phyloP scores from a whole-genome alignment of 2,329 filamentous ascomycete species.

The Trichophyton rubrum region DNA sequence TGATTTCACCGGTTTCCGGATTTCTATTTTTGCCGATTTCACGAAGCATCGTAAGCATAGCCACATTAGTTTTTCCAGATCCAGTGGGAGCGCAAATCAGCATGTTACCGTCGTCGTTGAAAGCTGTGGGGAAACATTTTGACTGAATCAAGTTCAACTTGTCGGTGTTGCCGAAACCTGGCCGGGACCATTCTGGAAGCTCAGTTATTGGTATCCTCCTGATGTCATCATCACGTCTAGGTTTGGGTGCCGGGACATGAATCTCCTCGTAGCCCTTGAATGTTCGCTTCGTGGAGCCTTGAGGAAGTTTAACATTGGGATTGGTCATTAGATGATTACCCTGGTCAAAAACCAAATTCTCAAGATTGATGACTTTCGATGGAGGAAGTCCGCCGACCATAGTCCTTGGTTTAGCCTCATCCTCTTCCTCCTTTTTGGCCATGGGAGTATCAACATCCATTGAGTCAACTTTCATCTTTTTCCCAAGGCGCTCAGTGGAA shows the following conservation, averaged over 20 bases:
- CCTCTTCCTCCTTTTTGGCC: constrained; percentile 42
- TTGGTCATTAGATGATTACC: constrained; percentile 99
- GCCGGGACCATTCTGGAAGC: constrained; percentile 82
- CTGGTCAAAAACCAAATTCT: constrained; percentile 93
- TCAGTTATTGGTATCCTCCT: constrained; percentile 68
- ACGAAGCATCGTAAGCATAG: constrained; percentile 89
- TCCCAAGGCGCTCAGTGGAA: constrained; percentile 49
- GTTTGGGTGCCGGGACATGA: constrained; percentile 86
- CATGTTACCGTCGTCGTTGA: constrained; percentile 92
- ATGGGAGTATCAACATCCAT: constrained; percentile 79
- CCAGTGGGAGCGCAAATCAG: constrained; percentile 94
- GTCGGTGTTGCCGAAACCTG: constrained; percentile 73
- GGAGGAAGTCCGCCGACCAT: constrained; percentile 77
- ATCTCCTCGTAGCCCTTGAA: constrained; percentile 99
- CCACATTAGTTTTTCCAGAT: constrained; percentile 96
- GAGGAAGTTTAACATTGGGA: constrained; percentile 80
- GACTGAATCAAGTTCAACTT: constrained; percentile 93
- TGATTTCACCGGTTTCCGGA: constrained; percentile 78
- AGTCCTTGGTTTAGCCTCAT: constrained; percentile 45
- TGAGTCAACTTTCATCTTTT: constrained; percentile 69
- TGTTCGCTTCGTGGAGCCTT: constrained; percentile 85
- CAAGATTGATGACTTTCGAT: constrained; percentile 76
- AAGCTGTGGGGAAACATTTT: constrained; percentile 80
- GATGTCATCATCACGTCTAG: constrained; percentile 68
- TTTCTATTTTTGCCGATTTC: constrained; percentile 95